Conservation (phyloP, 495 filamentous ascomycete species). For the Choiromyces venosus region DNA sequence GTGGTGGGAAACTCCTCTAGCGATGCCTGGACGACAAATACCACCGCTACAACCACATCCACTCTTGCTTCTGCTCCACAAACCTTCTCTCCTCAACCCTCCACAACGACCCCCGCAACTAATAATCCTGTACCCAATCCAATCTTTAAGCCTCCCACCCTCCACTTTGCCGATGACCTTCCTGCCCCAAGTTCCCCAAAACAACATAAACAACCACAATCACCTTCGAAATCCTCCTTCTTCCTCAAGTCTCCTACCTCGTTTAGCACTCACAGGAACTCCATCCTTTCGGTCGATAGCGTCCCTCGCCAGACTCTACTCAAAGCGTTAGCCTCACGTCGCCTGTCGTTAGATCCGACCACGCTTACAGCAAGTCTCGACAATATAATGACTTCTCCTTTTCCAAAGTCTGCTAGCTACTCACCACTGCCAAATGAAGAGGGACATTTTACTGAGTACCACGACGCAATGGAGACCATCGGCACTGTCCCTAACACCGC, state of each 20-base stretch:
- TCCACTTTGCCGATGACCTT: conserved; percentile 26
- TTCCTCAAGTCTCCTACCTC: conserved; percentile 29
- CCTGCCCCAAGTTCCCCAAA: conserved; percentile 8
- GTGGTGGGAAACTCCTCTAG: not conserved
- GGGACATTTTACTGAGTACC: conserved; percentile 39
- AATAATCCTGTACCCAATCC: conserved; percentile 6
- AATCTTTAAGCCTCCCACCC: conserved; percentile 12
- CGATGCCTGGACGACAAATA: conserved; percentile 2
- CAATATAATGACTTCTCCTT: conserved; percentile 31
- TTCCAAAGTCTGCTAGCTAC: conserved; percentile 47
- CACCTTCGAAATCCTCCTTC: conserved; percentile 2
- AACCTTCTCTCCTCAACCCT: not conserved
- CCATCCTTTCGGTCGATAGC: conserved; percentile 31
- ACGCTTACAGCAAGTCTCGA: conserved; percentile 25
- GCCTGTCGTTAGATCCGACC: conserved; percentile 46
- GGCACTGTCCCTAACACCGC: conserved; percentile 53
- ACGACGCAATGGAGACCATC: conserved; percentile 26
- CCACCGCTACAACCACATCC: not conserved
- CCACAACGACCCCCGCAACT: conserved; percentile 8
- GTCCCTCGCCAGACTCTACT: conserved; percentile 80
- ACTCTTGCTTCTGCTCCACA: not conserved
- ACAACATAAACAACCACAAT: conserved; percentile 4
- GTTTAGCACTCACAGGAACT: conserved; percentile 29
- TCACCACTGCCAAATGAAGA: conserved; percentile 46
- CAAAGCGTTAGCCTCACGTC: conserved; percentile 74